These are phyloP conservation scores for Przewalskia tangutica DNA, from an alignment of 257 asterid genomes.

Conservation along the genomic window DNA sequence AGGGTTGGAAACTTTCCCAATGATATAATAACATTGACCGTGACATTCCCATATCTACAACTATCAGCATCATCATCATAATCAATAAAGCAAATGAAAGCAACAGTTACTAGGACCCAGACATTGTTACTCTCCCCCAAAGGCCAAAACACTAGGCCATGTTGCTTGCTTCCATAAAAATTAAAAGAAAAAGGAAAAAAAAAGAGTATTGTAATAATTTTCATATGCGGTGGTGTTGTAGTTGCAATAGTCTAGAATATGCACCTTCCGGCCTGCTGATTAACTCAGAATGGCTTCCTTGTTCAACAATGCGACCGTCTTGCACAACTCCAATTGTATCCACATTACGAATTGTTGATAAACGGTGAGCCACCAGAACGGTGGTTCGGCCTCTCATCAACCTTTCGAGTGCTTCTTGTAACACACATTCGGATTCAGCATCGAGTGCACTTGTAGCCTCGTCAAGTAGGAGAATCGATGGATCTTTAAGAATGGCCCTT, in stretches of 20 bases:
- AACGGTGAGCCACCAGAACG: conserved; percentile 79
- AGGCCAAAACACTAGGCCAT: not conserved
- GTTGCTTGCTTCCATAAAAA: not conserved
- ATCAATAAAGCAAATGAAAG: conserved; percentile 17
- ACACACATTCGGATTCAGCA: conserved; percentile 79
- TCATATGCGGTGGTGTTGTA: conserved; percentile 76
- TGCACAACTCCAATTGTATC: conserved; percentile 84
- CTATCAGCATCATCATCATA: conserved; percentile 21
- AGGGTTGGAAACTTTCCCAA: not conserved
- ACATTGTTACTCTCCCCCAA: conserved; percentile 9
- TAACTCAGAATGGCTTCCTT: conserved; percentile 83
- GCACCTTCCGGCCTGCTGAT: conserved; percentile 78
- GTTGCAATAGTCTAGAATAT: conserved; percentile 74
- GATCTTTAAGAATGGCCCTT: conserved; percentile 84
- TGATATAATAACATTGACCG: not conserved
- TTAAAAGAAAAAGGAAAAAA: not conserved
- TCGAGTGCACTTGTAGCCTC: conserved; percentile 98
- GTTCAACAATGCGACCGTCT: conserved; percentile 84
- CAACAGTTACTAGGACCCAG: conserved; percentile 33
- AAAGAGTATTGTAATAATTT: not conserved
- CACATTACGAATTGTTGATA: conserved; percentile 83
- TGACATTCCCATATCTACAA: conserved; percentile 49
- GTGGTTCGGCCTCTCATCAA: conserved; percentile 93
- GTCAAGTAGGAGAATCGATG: conserved; percentile 79
- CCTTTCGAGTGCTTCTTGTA: conserved; percentile 89